Conservation (phyloP, 2,329 filamentous ascomycete genomes). For the Aspergillus costaricaensis region DNA sequence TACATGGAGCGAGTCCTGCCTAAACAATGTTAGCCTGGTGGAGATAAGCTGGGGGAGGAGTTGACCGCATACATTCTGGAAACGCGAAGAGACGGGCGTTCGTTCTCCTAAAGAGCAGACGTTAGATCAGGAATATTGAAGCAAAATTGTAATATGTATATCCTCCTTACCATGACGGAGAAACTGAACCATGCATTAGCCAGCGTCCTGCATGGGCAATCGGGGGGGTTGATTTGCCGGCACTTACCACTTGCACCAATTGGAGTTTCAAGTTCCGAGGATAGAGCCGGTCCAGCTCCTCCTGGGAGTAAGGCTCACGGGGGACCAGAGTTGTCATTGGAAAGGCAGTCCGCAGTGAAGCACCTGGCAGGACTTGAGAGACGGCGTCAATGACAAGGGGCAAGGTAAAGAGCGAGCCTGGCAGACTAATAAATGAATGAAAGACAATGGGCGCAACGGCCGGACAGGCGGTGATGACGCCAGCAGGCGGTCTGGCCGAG, state of each 20-base stretch:
- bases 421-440: too few species aligned
- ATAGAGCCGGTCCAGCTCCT: constrained; percentile 80
- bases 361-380: background rate
- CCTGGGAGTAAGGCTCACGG: constrained; percentile 72
- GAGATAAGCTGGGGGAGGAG: background rate
- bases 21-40: constrained; percentile 31
- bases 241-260: constrained; percentile 76
- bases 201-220: background rate
- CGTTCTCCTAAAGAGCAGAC: constrained; percentile 59
- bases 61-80: constrained; percentile 64
- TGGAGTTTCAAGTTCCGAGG: constrained; percentile 77
- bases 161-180: constrained; percentile 68
- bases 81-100: constrained; percentile 83
- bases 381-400: background rate
- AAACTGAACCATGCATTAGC: constrained; percentile 47
- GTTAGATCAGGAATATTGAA: constrained; percentile 1
- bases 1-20: constrained; percentile 55
- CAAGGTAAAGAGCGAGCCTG: background rate
- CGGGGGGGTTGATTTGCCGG: background rate
- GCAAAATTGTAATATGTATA: background rate
- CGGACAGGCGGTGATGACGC: constrained; percentile 20
- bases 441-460: background rate
- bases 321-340: constrained; percentile 77
- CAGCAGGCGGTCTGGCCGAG: constrained; percentile 12
- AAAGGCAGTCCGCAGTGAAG: background rate